These are phyloP conservation scores for Monilinia fructigena DNA, from an alignment of 2,329 filamentous ascomycete species.

Conservation along the genomic window DNA sequence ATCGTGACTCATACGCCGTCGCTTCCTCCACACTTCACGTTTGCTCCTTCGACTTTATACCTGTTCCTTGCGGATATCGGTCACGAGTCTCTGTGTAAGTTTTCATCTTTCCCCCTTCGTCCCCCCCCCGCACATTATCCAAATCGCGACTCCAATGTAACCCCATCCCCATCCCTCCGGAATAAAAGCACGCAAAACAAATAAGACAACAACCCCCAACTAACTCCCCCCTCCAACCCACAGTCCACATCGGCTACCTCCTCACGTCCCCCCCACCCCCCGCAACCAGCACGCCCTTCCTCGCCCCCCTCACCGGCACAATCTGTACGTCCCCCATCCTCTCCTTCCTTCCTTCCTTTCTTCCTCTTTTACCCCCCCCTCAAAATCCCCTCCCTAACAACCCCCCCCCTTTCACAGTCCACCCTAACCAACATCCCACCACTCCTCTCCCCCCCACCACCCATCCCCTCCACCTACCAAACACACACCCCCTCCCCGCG, in stretches of 20 bases:
- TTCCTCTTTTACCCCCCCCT: too few species aligned
- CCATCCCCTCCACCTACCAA: conserved; percentile 12
- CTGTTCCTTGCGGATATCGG: conserved; percentile 9
- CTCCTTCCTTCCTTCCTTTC: too few species aligned
- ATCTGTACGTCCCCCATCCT: background rate
- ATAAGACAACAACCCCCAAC: too few species aligned
- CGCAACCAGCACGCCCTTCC: conserved; percentile 2
- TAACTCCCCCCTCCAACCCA: too few species aligned
- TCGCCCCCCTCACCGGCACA: conserved; percentile 4
- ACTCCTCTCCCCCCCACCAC: background rate
- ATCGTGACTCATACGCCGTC: background rate
- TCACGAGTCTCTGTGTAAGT: conserved; percentile 1
- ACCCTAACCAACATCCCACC: conserved; percentile 3
- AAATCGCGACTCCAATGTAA: too few species aligned
- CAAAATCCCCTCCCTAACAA: background rate
- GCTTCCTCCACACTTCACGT: background rate
- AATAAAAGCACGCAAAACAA: too few species aligned
- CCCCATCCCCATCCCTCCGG: too few species aligned
- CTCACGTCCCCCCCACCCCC: conserved; percentile 5
- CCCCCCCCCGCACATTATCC: too few species aligned
- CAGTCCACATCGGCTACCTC: conserved; percentile 8
- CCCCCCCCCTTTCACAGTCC: background rate
- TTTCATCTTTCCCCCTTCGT: too few species aligned
- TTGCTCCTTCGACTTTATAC: conserved; percentile 1
- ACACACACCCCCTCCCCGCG: background rate